These are phyloP conservation scores for Xylaria grammica DNA, from an alignment of 495 filamentous ascomycete species.

Conservation along the genomic window DNA sequence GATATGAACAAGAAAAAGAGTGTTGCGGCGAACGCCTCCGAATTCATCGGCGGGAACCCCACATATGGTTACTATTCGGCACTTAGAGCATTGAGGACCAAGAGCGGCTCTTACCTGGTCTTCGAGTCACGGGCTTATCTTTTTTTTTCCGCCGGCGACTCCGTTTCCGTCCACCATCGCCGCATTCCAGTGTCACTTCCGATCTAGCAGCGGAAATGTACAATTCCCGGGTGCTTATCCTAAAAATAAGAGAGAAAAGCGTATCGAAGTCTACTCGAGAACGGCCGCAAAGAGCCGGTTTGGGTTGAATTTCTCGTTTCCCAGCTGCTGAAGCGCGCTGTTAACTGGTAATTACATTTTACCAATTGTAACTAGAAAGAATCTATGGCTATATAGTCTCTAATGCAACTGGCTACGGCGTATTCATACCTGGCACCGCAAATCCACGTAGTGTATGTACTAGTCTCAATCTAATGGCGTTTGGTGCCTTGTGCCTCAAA, in stretches of 20 bases:
- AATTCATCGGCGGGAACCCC: conserved; percentile 16
- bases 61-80: conserved; percentile 11
- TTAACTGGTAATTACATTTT: too few relatives aligned
- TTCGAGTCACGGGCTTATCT: conserved; percentile 17
- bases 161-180: not conserved
- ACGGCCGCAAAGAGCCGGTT: not conserved
- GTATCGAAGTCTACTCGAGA: not conserved
- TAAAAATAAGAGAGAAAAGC: not conserved
- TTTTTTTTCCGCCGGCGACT: not conserved
- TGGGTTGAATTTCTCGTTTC: not conserved
- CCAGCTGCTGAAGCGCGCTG: not conserved
- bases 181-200: not conserved
- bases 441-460: not conserved
- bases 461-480: not conserved
- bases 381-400: not conserved
- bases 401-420: not conserved
- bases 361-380: too few relatives aligned
- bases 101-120: conserved; percentile 7
- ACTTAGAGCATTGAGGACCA: conserved; percentile 12
- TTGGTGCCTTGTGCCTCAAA: not conserved
- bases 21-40: conserved; percentile 17
- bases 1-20: conserved; percentile 7
- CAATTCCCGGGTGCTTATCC: not conserved
- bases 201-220: not conserved
- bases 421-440: not conserved